Percentiles rank a stretch among this genome's conserved stretches.
Conservation (phyloP, 2,329 filamentous ascomycete species). For the Fusarium tanahbumbuense region DNA sequence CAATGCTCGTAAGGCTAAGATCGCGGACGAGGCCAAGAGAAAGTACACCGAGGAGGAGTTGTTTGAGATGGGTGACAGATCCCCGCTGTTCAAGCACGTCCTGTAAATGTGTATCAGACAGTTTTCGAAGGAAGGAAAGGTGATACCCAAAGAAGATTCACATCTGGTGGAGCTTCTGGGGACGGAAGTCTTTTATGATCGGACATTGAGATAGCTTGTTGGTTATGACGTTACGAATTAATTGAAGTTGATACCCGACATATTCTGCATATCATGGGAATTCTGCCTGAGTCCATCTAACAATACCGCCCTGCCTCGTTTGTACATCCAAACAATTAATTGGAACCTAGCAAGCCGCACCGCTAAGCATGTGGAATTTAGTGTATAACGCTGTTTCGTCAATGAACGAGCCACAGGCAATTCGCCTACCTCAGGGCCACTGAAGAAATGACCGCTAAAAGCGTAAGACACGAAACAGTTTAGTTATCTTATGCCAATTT, state of each 20-base stretch:
- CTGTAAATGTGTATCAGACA: slow-evolving; percentile 19
- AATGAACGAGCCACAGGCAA: not conserved
- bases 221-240: slow-evolving; percentile 10
- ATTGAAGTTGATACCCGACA: not conserved
- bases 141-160: not conserved
- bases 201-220: not conserved
- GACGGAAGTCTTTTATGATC: not conserved
- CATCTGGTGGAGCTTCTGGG: not conserved
- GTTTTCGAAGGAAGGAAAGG: too few species aligned
- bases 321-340: not conserved
- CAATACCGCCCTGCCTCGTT: not conserved
- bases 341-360: not conserved
- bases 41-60: slow-evolving; percentile 50
- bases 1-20: slow-evolving; percentile 45
- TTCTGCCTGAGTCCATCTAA: not conserved
- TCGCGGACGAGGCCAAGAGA: slow-evolving; percentile 45
- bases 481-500: too few species aligned
- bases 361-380: not conserved
- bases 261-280: not conserved
- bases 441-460: too few species aligned
- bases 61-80: slow-evolving; percentile 50
- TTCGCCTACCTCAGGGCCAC: too few species aligned
- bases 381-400: not conserved
- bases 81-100: slow-evolving; percentile 49
- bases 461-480: too few species aligned